These are phyloP conservation scores for Heritiera fomes DNA, from an alignment of 345 rosid species.

Conservation along the genomic window DNA sequence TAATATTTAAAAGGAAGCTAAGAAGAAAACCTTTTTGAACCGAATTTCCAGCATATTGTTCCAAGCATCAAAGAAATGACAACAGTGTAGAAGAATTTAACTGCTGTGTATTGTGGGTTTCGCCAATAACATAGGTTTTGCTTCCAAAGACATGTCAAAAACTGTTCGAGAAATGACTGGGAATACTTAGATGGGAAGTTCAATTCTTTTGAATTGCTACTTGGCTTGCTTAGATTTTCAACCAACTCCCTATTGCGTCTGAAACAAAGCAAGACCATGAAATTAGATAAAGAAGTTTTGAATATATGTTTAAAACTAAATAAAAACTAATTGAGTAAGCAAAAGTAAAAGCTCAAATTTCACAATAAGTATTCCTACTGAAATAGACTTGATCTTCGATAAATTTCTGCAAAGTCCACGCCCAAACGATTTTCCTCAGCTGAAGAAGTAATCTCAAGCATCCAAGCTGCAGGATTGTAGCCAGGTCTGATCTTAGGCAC, in stretches of 20 bases:
- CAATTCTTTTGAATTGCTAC: conserved; percentile 54
- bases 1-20: conserved; percentile 3
- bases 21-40: conserved; percentile 64
- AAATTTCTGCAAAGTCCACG: conserved; percentile 86
- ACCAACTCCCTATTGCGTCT: conserved; percentile 74
- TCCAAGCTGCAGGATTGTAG: conserved; percentile 96
- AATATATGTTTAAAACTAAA: neutral
- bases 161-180: conserved; percentile 70
- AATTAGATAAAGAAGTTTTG: conserved; percentile 12
- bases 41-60: conserved; percentile 93
- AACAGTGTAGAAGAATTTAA: conserved; percentile 91
- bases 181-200: conserved; percentile 82
- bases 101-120: conserved; percentile 95
- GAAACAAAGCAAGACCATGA: conserved; percentile 27
- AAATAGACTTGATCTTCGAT: conserved; percentile 64
- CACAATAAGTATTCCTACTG: conserved; percentile 47
- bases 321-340: neutral
- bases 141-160: conserved; percentile 92
- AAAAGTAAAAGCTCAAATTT: conserved; percentile 16
- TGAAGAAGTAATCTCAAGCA: conserved; percentile 85
- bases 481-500: conserved; percentile 78
- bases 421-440: conserved; percentile 74
- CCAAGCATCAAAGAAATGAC: conserved; percentile 94
- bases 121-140: conserved; percentile 98
- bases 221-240: conserved; percentile 77